Conservation (phyloP, 495 filamentous ascomycete genomes). For the Cercophora sp. region DNA sequence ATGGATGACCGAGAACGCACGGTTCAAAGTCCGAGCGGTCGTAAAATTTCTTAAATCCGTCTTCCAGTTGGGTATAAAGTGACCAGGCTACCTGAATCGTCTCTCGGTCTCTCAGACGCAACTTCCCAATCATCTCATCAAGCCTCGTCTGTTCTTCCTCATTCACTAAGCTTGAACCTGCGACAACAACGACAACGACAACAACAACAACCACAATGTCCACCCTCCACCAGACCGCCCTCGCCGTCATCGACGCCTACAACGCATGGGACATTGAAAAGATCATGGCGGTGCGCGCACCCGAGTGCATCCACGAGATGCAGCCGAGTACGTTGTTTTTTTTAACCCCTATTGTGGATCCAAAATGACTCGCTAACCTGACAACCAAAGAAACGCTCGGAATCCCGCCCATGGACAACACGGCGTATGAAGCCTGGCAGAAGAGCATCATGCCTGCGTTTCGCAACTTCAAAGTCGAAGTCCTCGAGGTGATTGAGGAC, state of each 20-base stretch:
- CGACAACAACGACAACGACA: neutral
- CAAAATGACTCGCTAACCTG: neutral
- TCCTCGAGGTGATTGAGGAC: constrained; percentile 10
- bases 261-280: constrained; percentile 4
- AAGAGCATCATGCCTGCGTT: neutral
- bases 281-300: constrained; percentile 8
- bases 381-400: constrained; percentile 4
- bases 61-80: too few relatives aligned
- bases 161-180: too few relatives aligned
- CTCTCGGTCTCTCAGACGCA: too few relatives aligned
- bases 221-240: constrained; percentile 1
- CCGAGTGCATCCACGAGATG: constrained; percentile 3
- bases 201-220: neutral
- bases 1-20: too few relatives aligned
- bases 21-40: too few relatives aligned
- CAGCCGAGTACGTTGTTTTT: neutral
- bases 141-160: too few relatives aligned
- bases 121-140: too few relatives aligned
- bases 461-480: constrained; percentile 4
- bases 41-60: too few relatives aligned
- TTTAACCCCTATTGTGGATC: neutral
- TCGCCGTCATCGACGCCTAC: constrained; percentile 4
- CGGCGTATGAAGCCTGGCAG: neutral
- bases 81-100: too few relatives aligned
- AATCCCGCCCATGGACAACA: constrained; percentile 4